Percentiles rank a stretch among this genome's conserved stretches.
Conservation (phyloP, 2,329 filamentous ascomycete species). For the Thermomyces lanuginosus region DNA sequence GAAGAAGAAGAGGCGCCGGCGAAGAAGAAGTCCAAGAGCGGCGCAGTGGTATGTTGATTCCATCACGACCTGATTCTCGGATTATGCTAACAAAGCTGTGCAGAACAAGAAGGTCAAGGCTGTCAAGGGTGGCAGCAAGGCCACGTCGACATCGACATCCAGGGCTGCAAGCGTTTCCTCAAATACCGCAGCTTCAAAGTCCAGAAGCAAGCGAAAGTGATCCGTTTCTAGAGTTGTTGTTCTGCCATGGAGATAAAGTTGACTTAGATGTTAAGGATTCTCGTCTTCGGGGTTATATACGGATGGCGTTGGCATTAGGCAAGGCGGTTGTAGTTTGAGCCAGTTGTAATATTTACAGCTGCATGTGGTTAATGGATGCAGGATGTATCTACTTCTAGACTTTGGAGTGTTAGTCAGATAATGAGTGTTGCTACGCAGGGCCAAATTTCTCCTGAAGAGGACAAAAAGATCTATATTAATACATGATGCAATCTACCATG, state of each 20-base stretch:
- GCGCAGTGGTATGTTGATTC: slow-evolving; percentile 54
- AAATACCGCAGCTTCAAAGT: slow-evolving; percentile 36
- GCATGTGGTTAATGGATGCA: slow-evolving; percentile 3
- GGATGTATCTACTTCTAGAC: no score
- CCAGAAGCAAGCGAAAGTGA: slow-evolving; percentile 35
- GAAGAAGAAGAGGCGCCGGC: slow-evolving; percentile 66
- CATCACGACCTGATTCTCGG: background rate
- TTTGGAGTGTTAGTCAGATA: slow-evolving; percentile 1
- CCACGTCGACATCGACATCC: slow-evolving; percentile 59
- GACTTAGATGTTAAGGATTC: no score
- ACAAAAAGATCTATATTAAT: slow-evolving; percentile 1
- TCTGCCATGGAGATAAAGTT: background rate
- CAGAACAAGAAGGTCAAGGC: slow-evolving; percentile 90
- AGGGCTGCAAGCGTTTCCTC: slow-evolving; percentile 80
- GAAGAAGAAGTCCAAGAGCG: slow-evolving; percentile 88
- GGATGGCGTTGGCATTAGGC: no score
- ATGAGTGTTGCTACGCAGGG: slow-evolving; percentile 1
- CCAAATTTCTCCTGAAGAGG: background rate
- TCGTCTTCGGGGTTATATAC: no score
- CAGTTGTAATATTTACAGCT: slow-evolving; percentile 3
- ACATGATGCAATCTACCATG: background rate
- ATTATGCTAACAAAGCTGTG: slow-evolving; percentile 1
- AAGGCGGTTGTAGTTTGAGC: no score
- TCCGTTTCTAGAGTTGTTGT: background rate
- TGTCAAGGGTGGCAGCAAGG: slow-evolving; percentile 62